phyloP scores from a whole-genome alignment of 495 filamentous ascomycete species.

The Aspergillus steynii region DNA sequence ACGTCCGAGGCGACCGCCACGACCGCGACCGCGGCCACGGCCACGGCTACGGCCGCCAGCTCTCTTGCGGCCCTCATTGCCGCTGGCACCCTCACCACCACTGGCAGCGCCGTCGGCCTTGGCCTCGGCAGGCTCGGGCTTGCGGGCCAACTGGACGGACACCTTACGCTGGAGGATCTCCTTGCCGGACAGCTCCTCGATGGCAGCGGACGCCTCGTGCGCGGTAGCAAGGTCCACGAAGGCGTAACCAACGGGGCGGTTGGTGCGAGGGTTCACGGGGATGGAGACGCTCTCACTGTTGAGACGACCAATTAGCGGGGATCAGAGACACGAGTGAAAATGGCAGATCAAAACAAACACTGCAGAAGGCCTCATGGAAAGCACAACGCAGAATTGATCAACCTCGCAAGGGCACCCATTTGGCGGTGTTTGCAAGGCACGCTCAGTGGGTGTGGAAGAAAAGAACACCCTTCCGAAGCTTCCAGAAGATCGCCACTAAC shows the following conservation, averaged over 20 bases:
- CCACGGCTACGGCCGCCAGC: slow-evolving; percentile 73
- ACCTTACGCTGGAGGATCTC: slow-evolving; percentile 97
- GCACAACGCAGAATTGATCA: too few relatives aligned
- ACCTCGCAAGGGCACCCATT: not conserved
- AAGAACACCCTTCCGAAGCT: not conserved
- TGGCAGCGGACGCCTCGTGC: slow-evolving; percentile 89
- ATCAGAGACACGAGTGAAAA: not conserved
- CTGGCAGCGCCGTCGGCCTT: slow-evolving; percentile 69
- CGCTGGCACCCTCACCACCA: slow-evolving; percentile 66
- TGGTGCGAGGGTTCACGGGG: slow-evolving; percentile 97
- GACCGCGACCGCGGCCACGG: slow-evolving; percentile 73
- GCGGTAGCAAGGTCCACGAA: slow-evolving; percentile 97
- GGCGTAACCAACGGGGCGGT: slow-evolving; percentile 96
- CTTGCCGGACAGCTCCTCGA: slow-evolving; percentile 91
- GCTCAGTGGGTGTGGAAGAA: not conserved
- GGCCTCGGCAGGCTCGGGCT: slow-evolving; percentile 82
- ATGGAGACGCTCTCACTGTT: slow-evolving; percentile 96
- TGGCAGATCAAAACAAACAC: too few relatives aligned
- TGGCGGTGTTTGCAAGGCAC: not conserved
- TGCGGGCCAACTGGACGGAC: slow-evolving; percentile 96
- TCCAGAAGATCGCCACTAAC: not conserved
- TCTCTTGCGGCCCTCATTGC: slow-evolving; percentile 77
- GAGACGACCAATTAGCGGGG: not conserved
- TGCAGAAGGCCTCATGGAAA: too few relatives aligned
- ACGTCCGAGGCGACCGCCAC: slow-evolving; percentile 62